Evolutionary conservation across 495 filamentous ascomycete genomes (phyloP), one percentile per base, ranked within the genome.

Genomic region (Symbiotaphrina buchneri): DNA sequence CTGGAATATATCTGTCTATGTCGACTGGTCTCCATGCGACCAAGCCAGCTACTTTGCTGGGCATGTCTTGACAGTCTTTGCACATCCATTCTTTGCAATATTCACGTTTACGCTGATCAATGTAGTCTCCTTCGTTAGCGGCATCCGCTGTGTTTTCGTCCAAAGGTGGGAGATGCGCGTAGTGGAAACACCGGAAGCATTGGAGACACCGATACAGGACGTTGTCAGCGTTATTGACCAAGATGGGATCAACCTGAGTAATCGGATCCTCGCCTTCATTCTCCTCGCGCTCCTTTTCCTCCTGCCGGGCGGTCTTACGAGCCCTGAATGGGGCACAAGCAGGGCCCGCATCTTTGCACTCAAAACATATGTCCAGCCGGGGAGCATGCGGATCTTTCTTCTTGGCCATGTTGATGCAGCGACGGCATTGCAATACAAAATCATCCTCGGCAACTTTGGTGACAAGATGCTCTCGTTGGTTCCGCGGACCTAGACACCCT

Each of bases 341-440:
- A 2, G 43, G 38, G 1, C 75, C 75, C 15, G 48, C 43, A 19
- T 51, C 47, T 13, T 63, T 61, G 52, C 90, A 95, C 2, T 44
- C 47, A 31, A 71, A 59, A 45, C 90, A 99, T 8, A 49, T 45
- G 31, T 73, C 69, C 19, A 76, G 62, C 36, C 71, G 58, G 0
- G 90, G 84, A 3, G 64, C 65, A 3, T 57, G 56, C 1, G 44
- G 37, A 40, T 94, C 78, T 41, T 78, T 85, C 30, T 63, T 63
- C 31, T 58, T 55, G 21, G 68, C 50, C 11, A 54, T 43, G 15
- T 74, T 69, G 26, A 94, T 55, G 43, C 90, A 99, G 25, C 72
- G 75, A 34, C 68, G 70, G 47, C 90, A 99, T 46, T 99, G 90
- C 21, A 95, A 53, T 23, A 95, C 71, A 41, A 87, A 94, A 10